Evolutionary conservation across 1,284 basidiomycete species (phyloP), one percentile per base, ranked within the genome.

Genomic region (Leccinum subrobustum): DNA sequence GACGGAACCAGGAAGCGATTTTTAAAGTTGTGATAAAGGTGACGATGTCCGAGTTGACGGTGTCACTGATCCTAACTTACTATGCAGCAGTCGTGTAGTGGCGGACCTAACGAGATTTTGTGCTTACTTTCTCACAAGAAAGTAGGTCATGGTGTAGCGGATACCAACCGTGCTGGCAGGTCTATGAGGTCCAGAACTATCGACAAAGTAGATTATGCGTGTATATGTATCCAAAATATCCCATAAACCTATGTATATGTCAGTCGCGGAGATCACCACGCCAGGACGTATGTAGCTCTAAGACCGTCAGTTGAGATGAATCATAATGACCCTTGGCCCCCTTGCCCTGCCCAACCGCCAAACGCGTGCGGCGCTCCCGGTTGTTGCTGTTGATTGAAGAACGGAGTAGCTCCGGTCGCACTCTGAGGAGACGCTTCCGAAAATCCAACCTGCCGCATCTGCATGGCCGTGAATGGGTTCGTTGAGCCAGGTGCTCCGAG

Each of bases 391-490:
- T 69, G 63, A 23, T 29, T 53, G 51, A 57, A 39, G 29, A 63
- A 64, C 16, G 60, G 47, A 2, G 60, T 54, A 11, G 65, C 51
- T 50, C 54, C 65, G 39, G 68, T 60, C 8, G 23, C 12, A 2
- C 54, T n/a, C n/a, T 64, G 68, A 14, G 67, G 57, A 4, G 48
- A 60, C 18, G 14, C 16, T 2, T 37, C 52, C 12, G 67, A 6
- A 31, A 63, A 67, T 0, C 42, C 52, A 3, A 37, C 23, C 33
- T 63, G 70, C 3, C 60, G 55, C 53, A 57, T 60, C 7, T 67
- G 67, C 55, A 65, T 57, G 48, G 57, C 54, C 4, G 67, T 56
- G 44, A 68, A 71, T 6, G 70, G 67, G 39, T 69, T 71, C 52
- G 51, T 55, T 23, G 55, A 4, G 7, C 53, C 60, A 6, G 29